phyloP scores from a whole-genome alignment of 2,329 filamentous ascomycete genomes.

The Penicillium sp. region DNA sequence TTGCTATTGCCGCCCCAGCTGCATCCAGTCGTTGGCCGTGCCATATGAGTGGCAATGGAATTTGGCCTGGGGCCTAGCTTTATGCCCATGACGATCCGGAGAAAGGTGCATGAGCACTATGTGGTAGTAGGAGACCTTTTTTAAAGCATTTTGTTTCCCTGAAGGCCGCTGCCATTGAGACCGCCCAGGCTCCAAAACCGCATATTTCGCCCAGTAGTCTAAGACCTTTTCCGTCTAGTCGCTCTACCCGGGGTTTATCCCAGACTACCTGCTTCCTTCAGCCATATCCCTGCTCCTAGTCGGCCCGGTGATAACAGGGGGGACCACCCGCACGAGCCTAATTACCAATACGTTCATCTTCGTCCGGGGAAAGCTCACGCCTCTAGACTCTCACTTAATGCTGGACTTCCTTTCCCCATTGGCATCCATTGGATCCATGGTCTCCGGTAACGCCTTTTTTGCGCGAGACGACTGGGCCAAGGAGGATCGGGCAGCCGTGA shows the following conservation, averaged over 20 bases:
- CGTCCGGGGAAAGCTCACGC: background rate
- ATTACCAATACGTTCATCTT: background rate
- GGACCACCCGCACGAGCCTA: constrained; percentile 12
- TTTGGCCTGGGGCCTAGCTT: constrained; percentile 14
- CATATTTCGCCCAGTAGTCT: background rate
- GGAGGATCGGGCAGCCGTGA: constrained; percentile 5
- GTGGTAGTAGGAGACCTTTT: constrained; percentile 8
- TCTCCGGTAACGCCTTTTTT: constrained; percentile 13
- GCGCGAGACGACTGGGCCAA: constrained; percentile 13
- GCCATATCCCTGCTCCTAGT: constrained; percentile 11
- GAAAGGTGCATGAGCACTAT: constrained; percentile 13
- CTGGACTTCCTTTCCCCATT: constrained; percentile 7
- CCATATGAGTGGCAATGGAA: constrained; percentile 17
- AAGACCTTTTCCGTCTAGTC: background rate
- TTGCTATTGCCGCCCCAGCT: constrained; percentile 27
- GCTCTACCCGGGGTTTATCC: background rate
- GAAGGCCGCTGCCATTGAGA: constrained; percentile 1
- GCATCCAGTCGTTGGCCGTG: constrained; percentile 21
- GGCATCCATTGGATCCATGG: constrained; percentile 17
- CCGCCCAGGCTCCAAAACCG: background rate
- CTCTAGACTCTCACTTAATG: constrained; percentile 10
- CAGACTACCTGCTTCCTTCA: constrained; percentile 10
- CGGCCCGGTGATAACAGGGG: constrained; percentile 15
- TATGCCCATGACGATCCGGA: constrained; percentile 24
- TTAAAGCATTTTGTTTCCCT: constrained; percentile 11